A percentile compares a stretch with the other conserved stretches of the same genome.
Conservation (phyloP, 2,329 filamentous ascomycete species). For the Orbilia quercus region DNA sequence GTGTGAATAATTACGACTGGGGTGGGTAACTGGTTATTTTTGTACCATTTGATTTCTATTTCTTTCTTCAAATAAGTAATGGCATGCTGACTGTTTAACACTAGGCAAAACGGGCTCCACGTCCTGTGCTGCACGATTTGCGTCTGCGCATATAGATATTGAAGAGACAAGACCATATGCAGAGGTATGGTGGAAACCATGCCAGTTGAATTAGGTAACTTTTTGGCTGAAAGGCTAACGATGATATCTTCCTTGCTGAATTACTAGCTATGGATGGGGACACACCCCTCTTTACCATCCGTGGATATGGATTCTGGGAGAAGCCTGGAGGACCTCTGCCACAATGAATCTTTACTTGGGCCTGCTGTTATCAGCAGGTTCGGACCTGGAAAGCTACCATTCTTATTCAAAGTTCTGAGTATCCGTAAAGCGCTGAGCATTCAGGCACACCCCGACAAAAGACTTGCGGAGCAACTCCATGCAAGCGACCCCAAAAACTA, state of each 20-base stretch:
- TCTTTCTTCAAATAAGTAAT: slow-evolving; percentile 57
- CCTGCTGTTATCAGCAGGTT: slow-evolving; percentile 78
- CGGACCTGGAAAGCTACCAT: slow-evolving; percentile 80
- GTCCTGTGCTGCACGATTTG: slow-evolving; percentile 89
- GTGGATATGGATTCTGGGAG: slow-evolving; percentile 86
- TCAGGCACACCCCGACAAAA: slow-evolving; percentile 96
- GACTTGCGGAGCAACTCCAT: slow-evolving; percentile 88
- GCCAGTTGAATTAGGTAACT: too few species aligned
- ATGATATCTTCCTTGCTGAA: slow-evolving; percentile 47
- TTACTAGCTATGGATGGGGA: slow-evolving; percentile 94
- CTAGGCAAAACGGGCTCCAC: slow-evolving; percentile 84
- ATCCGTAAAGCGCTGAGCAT: slow-evolving; percentile 97
- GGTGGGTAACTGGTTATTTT: slow-evolving; percentile 66
- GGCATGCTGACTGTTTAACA: slow-evolving; percentile 51
- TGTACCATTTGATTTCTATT: slow-evolving; percentile 41
- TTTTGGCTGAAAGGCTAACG: slow-evolving; percentile 5
- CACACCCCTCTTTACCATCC: slow-evolving; percentile 93
- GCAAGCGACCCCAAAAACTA: slow-evolving; percentile 90
- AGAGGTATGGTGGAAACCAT: slow-evolving; percentile 70
- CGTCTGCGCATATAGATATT: slow-evolving; percentile 77
- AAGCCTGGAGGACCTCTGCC: slow-evolving; percentile 86
- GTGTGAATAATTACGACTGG: slow-evolving; percentile 99
- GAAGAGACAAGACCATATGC: slow-evolving; percentile 92
- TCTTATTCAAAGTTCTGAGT: slow-evolving; percentile 97
- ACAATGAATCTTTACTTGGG: slow-evolving; percentile 85